Percentiles rank a stretch among this genome's conserved stretches.
These are phyloP conservation scores for Syncephalis plumigaleata DNA, from an alignment of 371 early-diverging fungal genomes.

Conservation along the genomic window DNA sequence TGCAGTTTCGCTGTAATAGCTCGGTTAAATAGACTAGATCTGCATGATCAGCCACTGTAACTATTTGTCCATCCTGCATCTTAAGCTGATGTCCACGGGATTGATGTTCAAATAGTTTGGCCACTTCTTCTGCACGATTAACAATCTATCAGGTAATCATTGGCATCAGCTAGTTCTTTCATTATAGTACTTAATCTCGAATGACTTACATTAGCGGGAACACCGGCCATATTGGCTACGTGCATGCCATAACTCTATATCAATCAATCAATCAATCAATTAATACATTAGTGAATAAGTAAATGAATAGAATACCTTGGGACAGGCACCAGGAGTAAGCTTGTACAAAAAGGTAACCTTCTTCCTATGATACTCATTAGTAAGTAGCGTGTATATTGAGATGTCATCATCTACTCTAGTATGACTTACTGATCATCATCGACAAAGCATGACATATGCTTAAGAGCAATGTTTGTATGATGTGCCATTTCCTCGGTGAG, in stretches of 20 bases:
- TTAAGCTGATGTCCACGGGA: constrained; percentile 2
- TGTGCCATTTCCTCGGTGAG: constrained; percentile 69
- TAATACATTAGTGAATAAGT: not conserved
- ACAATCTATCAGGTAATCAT: constrained; percentile 21
- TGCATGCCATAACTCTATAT: constrained; percentile 65
- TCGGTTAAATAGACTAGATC: too few species aligned
- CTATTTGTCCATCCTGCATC: too few species aligned
- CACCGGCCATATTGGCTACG: constrained; percentile 92
- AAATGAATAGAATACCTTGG: constrained; percentile 32
- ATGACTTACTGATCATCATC: constrained; percentile 45
- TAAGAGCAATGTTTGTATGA: constrained; percentile 33
- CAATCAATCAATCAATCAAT: not conserved
- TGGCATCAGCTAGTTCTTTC: too few species aligned
- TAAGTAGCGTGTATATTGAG: too few species aligned
- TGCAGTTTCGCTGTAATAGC: too few species aligned
- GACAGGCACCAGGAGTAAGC: constrained; percentile 62
- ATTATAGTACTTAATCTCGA: too few species aligned
- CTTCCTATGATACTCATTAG: constrained; percentile 13
- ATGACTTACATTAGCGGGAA: constrained; percentile 31
- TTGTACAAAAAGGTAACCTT: constrained; percentile 96
- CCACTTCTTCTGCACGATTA: constrained; percentile 44
- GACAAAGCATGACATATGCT: constrained; percentile 68
- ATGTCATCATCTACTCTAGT: too few species aligned
- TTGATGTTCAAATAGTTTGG: constrained; percentile 49
- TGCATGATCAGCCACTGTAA: too few species aligned